phyloP scores from a whole-genome alignment of 352 stramenopile species.

The Halophytophthora polymorphica region DNA sequence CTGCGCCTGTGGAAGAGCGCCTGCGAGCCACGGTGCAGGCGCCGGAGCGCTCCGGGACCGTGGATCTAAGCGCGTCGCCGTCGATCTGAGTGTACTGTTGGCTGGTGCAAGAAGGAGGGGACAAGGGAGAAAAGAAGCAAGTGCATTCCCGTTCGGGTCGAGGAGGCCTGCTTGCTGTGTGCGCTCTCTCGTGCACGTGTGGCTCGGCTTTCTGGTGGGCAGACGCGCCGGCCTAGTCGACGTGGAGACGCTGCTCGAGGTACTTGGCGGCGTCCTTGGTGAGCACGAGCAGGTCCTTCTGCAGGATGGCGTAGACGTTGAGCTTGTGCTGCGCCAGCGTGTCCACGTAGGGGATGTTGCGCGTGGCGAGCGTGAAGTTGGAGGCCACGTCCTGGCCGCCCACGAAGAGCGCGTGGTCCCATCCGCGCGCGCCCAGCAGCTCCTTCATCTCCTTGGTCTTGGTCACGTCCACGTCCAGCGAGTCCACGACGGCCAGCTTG shows the following conservation, averaged over 20 bases:
- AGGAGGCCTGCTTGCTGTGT: no score
- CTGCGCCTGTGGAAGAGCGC: conserved; percentile 60
- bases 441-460: conserved; percentile 90
- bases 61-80: conserved; percentile 48
- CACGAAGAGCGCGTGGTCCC: conserved; percentile 86
- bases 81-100: conserved; percentile 36
- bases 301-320: conserved; percentile 89
- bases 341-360: conserved; percentile 85
- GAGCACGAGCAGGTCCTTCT: conserved; percentile 86
- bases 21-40: conserved; percentile 56
- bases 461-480: conserved; percentile 67
- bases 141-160: no score
- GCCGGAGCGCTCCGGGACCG: conserved; percentile 32
- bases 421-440: conserved; percentile 67
- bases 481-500: conserved; percentile 81
- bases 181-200: no score
- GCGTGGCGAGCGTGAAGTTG: conserved; percentile 78
- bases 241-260: conserved; percentile 81
- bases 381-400: conserved; percentile 66
- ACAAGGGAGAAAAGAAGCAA: not conserved
- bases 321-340: conserved; percentile 85
- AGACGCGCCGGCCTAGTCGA: conserved; percentile 61
- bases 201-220: no score
- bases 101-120: conserved; percentile 1
- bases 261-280: conserved; percentile 87